Conservation (phyloP, 495 filamentous ascomycete species). For the Massariosphaeria phaeospora region DNA sequence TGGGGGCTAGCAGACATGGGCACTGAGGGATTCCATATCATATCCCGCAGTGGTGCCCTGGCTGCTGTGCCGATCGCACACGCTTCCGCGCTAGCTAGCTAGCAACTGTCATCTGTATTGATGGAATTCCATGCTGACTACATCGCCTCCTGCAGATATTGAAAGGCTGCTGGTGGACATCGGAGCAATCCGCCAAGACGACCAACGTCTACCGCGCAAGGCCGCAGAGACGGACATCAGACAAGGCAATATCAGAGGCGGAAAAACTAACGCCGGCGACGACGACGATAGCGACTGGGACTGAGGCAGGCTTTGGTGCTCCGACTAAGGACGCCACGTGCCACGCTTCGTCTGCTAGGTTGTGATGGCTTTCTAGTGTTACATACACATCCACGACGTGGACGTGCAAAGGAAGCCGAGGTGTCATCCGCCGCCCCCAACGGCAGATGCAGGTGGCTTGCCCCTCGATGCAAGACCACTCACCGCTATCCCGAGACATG, state of each 20-base stretch:
- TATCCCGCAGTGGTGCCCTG: no score
- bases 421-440: no score
- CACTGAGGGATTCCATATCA: constrained; percentile 1
- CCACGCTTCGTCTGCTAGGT: no score
- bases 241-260: constrained; percentile 46
- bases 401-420: no score
- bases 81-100: background rate
- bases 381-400: no score
- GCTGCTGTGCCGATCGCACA: background rate
- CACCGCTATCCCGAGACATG: no score
- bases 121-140: constrained; percentile 7
- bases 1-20: background rate
- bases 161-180: constrained; percentile 76
- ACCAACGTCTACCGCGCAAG: constrained; percentile 66
- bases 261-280: constrained; percentile 13
- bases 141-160: constrained; percentile 48
- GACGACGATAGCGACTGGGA: constrained; percentile 42
- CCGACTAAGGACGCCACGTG: no score
- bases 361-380: no score
- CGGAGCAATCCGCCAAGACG: constrained; percentile 68
- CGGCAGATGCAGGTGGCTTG: no score
- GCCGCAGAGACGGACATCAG: constrained; percentile 52
- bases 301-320: no score
- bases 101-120: background rate
- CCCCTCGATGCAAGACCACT: no score